Conservation (phyloP, 495 filamentous ascomycete genomes). For the Glarea lozoyensis region DNA sequence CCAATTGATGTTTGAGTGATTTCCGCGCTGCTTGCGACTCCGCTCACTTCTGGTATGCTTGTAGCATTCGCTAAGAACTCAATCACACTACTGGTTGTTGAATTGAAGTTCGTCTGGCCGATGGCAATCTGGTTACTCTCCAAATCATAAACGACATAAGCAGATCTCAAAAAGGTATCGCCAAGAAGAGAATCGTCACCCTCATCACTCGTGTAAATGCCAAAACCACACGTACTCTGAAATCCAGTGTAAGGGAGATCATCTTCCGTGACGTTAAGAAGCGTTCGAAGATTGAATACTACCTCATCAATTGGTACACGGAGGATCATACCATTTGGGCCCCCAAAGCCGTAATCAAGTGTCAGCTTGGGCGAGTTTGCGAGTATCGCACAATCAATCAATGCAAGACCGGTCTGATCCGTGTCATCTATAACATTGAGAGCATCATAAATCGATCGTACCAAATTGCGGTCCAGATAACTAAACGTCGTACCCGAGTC, state of each 20-base stretch:
- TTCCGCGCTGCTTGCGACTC: slow-evolving; percentile 28
- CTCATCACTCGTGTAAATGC: slow-evolving; percentile 9
- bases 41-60: slow-evolving; percentile 20
- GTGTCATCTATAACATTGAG: slow-evolving; percentile 44
- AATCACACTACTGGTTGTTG: slow-evolving; percentile 39
- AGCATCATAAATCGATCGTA: slow-evolving; percentile 43
- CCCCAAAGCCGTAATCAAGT: slow-evolving; percentile 43
- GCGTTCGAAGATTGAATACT: slow-evolving; percentile 46
- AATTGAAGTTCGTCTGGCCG: slow-evolving; percentile 79
- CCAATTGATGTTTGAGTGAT: slow-evolving; percentile 18
- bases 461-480: slow-evolving; percentile 64
- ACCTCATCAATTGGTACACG: slow-evolving; percentile 65
- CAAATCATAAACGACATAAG: slow-evolving; percentile 92
- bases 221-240: slow-evolving; percentile 26
- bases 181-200: slow-evolving; percentile 41
- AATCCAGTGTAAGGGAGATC: slow-evolving; percentile 14
- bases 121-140: slow-evolving; percentile 75
- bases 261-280: slow-evolving; percentile 18
- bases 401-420: slow-evolving; percentile 33
- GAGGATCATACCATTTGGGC: slow-evolving; percentile 45
- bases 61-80: slow-evolving; percentile 27
- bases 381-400: slow-evolving; percentile 36
- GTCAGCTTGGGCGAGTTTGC: slow-evolving; percentile 49
- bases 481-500: slow-evolving; percentile 80
- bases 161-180: slow-evolving; percentile 85